These are phyloP conservation scores for Phyllosticta citrichinensis DNA, from an alignment of 2,329 filamentous ascomycete genomes.

Conservation along the genomic window DNA sequence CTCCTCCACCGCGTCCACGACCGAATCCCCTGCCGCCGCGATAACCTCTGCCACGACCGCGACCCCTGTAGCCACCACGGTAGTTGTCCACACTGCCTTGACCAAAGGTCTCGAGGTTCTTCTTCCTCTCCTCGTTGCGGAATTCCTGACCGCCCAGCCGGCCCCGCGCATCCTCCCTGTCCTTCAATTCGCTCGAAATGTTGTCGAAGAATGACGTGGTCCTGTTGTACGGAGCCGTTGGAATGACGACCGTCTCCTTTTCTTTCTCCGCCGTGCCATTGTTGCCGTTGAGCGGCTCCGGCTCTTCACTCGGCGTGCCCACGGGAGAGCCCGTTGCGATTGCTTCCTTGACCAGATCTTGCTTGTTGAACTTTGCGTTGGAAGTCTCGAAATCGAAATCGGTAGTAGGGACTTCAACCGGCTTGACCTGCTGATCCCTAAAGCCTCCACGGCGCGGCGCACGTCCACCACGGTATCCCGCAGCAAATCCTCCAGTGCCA, in stretches of 20 bases:
- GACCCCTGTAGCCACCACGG: slow-evolving; percentile 66
- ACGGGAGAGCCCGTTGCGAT: slow-evolving; percentile 66
- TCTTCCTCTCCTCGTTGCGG: slow-evolving; percentile 84
- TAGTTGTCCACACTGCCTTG: slow-evolving; percentile 88
- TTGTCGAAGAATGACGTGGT: slow-evolving; percentile 93
- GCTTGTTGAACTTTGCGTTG: slow-evolving; percentile 84
- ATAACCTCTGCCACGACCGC: slow-evolving; percentile 56
- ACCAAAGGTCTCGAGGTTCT: slow-evolving; percentile 91
- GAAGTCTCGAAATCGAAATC: slow-evolving; percentile 87
- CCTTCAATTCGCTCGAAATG: slow-evolving; percentile 87
- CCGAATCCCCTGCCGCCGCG: slow-evolving; percentile 35
- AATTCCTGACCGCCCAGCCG: slow-evolving; percentile 74
- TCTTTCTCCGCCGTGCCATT: slow-evolving; percentile 22
- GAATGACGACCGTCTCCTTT: slow-evolving; percentile 38
- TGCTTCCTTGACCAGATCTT: slow-evolving; percentile 79
- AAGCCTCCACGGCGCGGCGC: slow-evolving; percentile 40
- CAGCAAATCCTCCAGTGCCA: slow-evolving; percentile 29
- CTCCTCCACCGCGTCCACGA: slow-evolving; percentile 34
- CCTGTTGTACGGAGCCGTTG: slow-evolving; percentile 62
- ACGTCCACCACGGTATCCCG: slow-evolving; percentile 31
- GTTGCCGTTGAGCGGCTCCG: slow-evolving; percentile 24
- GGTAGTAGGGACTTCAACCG: slow-evolving; percentile 75
- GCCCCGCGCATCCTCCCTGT: slow-evolving; percentile 63
- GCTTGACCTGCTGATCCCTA: slow-evolving; percentile 36
- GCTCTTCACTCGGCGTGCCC: slow-evolving; percentile 26